Percentiles rank a stretch among this genome's conserved stretches.
Conservation (phyloP, 768 basidiomycete genomes). For the Suillus tomentosus region DNA sequence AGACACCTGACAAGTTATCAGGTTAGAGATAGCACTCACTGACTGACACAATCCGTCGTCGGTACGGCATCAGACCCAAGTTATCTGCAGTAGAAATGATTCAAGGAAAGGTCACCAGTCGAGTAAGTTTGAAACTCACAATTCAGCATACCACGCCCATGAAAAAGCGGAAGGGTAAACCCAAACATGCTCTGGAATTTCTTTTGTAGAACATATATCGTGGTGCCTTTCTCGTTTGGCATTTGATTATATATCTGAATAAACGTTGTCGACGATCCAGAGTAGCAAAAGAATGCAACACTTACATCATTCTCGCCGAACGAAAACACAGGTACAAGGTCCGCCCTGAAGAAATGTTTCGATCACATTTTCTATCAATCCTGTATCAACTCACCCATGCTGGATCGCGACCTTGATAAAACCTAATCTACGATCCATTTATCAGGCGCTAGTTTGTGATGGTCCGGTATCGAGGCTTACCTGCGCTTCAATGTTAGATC, state of each 20-base stretch:
- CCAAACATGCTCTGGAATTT: slow-evolving; percentile 92
- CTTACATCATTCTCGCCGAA: slow-evolving; percentile 98
- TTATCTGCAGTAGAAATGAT: slow-evolving; percentile 60
- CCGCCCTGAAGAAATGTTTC: slow-evolving; percentile 58
- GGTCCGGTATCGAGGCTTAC: slow-evolving; percentile 36
- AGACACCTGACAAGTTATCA: neutral
- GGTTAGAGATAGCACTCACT: slow-evolving; percentile 56
- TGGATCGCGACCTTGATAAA: slow-evolving; percentile 96
- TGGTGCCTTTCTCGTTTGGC: slow-evolving; percentile 92
- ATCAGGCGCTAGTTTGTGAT: neutral
- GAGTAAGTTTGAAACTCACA: slow-evolving; percentile 50
- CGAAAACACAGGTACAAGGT: slow-evolving; percentile 95
- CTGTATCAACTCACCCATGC: slow-evolving; percentile 59
- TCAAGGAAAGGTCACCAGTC: neutral
- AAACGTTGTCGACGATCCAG: neutral
- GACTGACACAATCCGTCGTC: slow-evolving; percentile 93
- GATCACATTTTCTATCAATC: slow-evolving; percentile 4
- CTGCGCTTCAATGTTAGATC: slow-evolving; percentile 79
- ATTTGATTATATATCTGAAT: slow-evolving; percentile 93
- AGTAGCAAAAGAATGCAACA: slow-evolving; percentile 17
- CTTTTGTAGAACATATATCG: slow-evolving; percentile 82
- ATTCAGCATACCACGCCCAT: slow-evolving; percentile 92
- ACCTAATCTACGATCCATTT: slow-evolving; percentile 57
- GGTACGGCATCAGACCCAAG: slow-evolving; percentile 93
- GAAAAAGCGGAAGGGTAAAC: slow-evolving; percentile 96